Percentiles rank a stretch among this genome's conserved stretches.
phyloP scores from a whole-genome alignment of 306 rosid species.

The Trifolium fragiferum region DNA sequence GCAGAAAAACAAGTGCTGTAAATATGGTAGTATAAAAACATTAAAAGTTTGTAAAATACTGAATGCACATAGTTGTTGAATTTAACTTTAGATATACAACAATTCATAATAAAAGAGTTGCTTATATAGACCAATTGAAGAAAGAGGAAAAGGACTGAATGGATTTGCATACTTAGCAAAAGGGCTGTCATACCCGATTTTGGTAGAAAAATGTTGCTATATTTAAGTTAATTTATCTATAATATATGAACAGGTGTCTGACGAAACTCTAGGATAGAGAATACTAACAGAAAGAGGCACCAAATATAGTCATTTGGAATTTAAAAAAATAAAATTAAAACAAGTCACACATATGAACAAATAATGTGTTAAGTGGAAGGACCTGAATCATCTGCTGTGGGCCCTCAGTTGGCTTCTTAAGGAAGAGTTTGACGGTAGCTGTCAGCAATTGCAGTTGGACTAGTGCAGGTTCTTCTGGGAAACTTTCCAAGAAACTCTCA shows the following conservation, averaged over 20 bases:
- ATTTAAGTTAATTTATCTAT: constrained; percentile 10
- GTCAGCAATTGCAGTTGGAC: constrained; percentile 97
- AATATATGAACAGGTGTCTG: constrained; percentile 1
- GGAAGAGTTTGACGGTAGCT: constrained; percentile 98
- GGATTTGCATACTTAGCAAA: constrained; percentile 15
- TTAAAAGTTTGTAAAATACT: background rate
- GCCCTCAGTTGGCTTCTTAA: constrained; percentile 98
- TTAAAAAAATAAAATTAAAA: background rate
- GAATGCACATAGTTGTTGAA: background rate
- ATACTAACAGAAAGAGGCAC: background rate
- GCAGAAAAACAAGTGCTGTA: background rate
- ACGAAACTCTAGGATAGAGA: constrained; percentile 14
- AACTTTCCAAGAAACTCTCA: constrained; percentile 95
- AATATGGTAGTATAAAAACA: constrained; percentile 23
- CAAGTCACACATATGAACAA: constrained; percentile 23
- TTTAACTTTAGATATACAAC: background rate
- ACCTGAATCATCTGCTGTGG: constrained; percentile 99
- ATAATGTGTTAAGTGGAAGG: constrained; percentile 34
- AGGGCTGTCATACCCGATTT: constrained; percentile 26
- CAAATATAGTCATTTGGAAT: constrained; percentile 29
- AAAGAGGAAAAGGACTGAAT: constrained; percentile 3
- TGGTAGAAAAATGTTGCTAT: constrained; percentile 6
- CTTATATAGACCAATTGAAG: constrained; percentile 12
- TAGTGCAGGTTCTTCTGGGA: constrained; percentile 95
- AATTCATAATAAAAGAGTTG: constrained; percentile 8